Percentiles rank a stretch among this genome's conserved stretches.
Conservation (phyloP, 1,284 basidiomycete genomes). For the Moniliophthora roreri region DNA sequence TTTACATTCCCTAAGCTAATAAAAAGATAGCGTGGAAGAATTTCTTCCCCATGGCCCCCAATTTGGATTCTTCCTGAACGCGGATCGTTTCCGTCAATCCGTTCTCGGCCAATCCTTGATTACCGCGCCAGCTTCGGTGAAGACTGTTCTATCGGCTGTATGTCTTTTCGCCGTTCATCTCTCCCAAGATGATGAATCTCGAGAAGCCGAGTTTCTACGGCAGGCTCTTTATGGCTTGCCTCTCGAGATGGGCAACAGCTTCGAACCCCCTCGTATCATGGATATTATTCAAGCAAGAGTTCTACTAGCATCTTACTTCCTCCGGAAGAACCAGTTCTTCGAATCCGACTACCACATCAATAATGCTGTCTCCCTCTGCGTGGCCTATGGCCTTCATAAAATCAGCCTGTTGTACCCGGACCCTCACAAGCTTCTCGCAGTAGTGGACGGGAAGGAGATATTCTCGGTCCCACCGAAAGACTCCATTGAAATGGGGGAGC, state of each 20-base stretch:
- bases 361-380: slow-evolving; percentile 16
- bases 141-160: slow-evolving; percentile 17
- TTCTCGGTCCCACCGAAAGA: neutral
- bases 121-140: slow-evolving; percentile 10
- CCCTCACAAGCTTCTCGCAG: neutral
- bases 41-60: slow-evolving; percentile 19
- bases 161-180: slow-evolving; percentile 21
- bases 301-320: slow-evolving; percentile 18
- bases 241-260: neutral
- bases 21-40: slow-evolving; percentile 13
- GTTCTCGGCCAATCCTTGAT: neutral
- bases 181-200: slow-evolving; percentile 2
- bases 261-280: slow-evolving; percentile 6
- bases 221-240: slow-evolving; percentile 9
- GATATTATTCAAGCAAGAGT: slow-evolving; percentile 21
- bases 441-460: neutral
- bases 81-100: slow-evolving; percentile 13
- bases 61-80: slow-evolving; percentile 23
- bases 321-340: slow-evolving; percentile 16
- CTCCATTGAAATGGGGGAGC: neutral
- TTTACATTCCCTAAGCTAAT: too few species aligned
- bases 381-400: slow-evolving; percentile 9
- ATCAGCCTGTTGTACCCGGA: neutral
- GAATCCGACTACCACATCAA: slow-evolving; percentile 19
- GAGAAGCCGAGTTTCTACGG: slow-evolving; percentile 9